phyloP scores from a whole-genome alignment of 257 asterid species.

The Parsonsia alboflavescens region DNA sequence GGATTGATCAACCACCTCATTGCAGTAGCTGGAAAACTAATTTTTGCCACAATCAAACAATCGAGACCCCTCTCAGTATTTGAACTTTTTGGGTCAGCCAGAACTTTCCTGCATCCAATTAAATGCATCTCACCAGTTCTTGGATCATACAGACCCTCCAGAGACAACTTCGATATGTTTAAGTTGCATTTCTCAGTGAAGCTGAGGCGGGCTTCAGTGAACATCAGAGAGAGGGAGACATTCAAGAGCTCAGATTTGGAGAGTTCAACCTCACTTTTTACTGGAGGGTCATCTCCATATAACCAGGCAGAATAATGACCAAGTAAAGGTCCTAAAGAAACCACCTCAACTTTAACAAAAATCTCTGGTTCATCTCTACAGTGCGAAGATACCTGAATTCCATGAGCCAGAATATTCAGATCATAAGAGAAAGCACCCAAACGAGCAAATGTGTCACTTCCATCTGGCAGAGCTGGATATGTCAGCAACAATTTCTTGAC shows the following conservation, averaged over 20 bases:
- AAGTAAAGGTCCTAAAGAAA: slow-evolving; percentile 19
- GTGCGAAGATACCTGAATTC: not conserved
- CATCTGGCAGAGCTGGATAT: slow-evolving; percentile 3
- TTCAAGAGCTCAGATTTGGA: slow-evolving; percentile 14
- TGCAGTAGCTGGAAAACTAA: slow-evolving; percentile 5
- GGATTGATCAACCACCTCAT: slow-evolving; percentile 20
- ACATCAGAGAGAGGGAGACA: slow-evolving; percentile 15
- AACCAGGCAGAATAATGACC: not conserved
- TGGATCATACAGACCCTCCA: slow-evolving; percentile 23
- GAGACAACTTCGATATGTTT: slow-evolving; percentile 10
- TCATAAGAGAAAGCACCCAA: slow-evolving; percentile 2
- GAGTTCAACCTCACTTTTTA: not conserved
- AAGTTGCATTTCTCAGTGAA: not conserved
- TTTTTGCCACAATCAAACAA: slow-evolving; percentile 18
- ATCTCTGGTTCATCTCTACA: not conserved
- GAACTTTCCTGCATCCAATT: slow-evolving; percentile 18
- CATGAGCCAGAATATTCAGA: slow-evolving; percentile 7
- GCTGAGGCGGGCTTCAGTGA: not conserved
- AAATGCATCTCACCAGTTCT: slow-evolving; percentile 14
- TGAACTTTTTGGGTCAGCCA: not conserved
- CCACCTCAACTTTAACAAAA: slow-evolving; percentile 13
- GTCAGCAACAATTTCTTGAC: slow-evolving; percentile 7
- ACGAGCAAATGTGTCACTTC: not conserved
- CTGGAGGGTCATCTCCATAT: not conserved
- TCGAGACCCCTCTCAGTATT: slow-evolving; percentile 11